Evolutionary conservation across 73 alveolate genomes (phyloP).

Genomic region (Breviolum minutum): DNA sequence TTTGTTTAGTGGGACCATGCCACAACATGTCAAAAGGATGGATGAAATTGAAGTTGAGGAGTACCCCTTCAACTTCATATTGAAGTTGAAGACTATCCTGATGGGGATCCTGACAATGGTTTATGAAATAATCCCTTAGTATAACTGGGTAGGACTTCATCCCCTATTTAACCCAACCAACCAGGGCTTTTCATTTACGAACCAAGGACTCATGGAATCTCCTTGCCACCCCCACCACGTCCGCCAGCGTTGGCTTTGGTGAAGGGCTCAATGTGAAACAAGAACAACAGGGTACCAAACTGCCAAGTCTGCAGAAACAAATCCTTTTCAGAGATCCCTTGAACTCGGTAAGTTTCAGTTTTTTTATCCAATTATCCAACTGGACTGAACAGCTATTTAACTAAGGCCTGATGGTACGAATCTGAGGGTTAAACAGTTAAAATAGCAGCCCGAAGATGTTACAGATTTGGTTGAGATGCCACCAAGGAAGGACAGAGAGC

Average conservation of each 20-base stretch:
- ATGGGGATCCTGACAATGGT: no score
- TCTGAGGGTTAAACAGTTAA: no score
- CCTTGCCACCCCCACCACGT: constrained; percentile 92
- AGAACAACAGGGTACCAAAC: background rate
- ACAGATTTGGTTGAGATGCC: no score
- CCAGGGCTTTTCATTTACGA: background rate
- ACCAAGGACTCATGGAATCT: constrained; percentile 71
- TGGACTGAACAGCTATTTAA: no score
- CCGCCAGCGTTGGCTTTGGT: constrained; percentile 86
- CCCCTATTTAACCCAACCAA: background rate
- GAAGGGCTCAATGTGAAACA: background rate
- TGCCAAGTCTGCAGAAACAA: background rate
- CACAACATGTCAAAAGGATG: background rate
- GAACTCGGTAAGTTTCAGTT: background rate
- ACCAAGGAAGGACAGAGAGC: no score
- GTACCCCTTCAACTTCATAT: no score
- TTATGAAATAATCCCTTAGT: no score
- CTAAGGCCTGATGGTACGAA: no score
- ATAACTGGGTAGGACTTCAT: background rate
- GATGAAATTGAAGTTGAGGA: background rate
- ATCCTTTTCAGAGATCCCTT: background rate
- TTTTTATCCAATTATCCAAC: no score
- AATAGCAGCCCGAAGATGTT: no score
- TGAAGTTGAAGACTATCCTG: background rate
- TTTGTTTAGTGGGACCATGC: background rate